Base-by-base conservation (phyloP, 805 yeast genomes). In the Phaffomyces opuntiae region DNA sequence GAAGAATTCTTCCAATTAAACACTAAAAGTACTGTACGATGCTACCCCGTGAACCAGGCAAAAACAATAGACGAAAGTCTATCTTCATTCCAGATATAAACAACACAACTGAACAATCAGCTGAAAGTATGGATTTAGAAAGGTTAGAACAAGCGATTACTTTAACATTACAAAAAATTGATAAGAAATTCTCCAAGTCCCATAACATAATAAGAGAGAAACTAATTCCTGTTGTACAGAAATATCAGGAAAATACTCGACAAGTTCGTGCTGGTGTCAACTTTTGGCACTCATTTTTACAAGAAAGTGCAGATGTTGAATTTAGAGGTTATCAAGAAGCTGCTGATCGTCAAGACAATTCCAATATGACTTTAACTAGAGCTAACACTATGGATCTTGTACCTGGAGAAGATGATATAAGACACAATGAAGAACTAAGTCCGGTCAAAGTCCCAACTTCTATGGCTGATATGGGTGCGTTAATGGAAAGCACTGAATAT, bases 211-310 rank as follows among this genome's bases (percentile, higher is more conserved):
- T 89, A 25, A 79, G 80, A 40, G 83, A 83, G 49, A 73, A 74
- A 37, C 72, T 88, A 29, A 69, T 86, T 31, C 96, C 96, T 3
- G 69, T 77, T 12, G 73, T 88, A 21, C 74, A 77, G 50, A 68
- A 71, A 39, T 87, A 85, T 56, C 77, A 83, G 17, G 56, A 59
- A 13, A 75, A 76, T 36, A 78, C 87, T 13, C 74, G 70, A 37
- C 69, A 75, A 31, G 78, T 86, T 4, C 80, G 88, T 83, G 65
- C 71, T 29, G 81, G 81, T 45, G 80, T 78, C 7, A 74, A 75
- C 46, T 86, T 87, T 63, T 81, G 95, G 83, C 86, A 86, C 57
- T 74, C 75, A 31, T 83, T 88, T 63, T 77, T 87, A 54, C 95
- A 88, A 57, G 75, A 80, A 40, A 75, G 87, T 27, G 89, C 88